These are phyloP conservation scores for Casuarina cunninghamiana DNA, from an alignment of 306 rosid genomes.

Conservation along the genomic window DNA sequence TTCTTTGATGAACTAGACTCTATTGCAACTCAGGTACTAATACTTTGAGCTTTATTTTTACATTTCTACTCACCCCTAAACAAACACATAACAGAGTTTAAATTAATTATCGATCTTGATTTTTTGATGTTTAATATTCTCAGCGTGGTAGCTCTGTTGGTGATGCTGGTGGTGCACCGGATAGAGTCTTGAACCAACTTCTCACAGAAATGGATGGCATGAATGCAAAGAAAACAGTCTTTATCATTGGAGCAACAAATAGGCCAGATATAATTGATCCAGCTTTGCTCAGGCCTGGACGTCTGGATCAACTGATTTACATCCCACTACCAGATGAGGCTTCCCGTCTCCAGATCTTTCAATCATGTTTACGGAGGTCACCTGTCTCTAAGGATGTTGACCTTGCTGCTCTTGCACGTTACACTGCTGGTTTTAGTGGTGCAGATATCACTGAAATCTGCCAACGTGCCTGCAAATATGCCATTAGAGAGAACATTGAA, in stretches of 20 bases:
- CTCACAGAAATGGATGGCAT: conserved; percentile 80
- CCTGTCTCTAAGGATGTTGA: conserved; percentile 61
- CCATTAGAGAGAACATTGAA: conserved; percentile 67
- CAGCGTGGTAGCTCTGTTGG: conserved; percentile 64
- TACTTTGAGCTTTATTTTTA: neutral
- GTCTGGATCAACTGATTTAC: conserved; percentile 66
- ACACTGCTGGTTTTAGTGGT: conserved; percentile 64
- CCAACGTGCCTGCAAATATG: conserved; percentile 74
- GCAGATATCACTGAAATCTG: conserved; percentile 77
- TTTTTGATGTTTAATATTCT: conserved; percentile 16
- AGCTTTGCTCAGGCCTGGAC: conserved; percentile 71
- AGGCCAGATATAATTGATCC: conserved; percentile 74
- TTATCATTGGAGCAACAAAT: conserved; percentile 71
- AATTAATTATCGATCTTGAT: neutral
- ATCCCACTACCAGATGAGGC: conserved; percentile 62
- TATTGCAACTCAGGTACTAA: conserved; percentile 62
- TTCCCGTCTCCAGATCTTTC: conserved; percentile 69
- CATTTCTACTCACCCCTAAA: neutral
- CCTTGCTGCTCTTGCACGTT: conserved; percentile 54
- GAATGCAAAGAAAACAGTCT: conserved; percentile 69
- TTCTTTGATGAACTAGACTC: conserved; percentile 82
- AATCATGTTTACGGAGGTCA: conserved; percentile 72
- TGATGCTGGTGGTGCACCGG: conserved; percentile 74
- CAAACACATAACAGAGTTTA: neutral
- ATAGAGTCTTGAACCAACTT: conserved; percentile 75